Base-by-base conservation (phyloP, 176 grass and related monocot genomes). In the Musa acuminata region DNA sequence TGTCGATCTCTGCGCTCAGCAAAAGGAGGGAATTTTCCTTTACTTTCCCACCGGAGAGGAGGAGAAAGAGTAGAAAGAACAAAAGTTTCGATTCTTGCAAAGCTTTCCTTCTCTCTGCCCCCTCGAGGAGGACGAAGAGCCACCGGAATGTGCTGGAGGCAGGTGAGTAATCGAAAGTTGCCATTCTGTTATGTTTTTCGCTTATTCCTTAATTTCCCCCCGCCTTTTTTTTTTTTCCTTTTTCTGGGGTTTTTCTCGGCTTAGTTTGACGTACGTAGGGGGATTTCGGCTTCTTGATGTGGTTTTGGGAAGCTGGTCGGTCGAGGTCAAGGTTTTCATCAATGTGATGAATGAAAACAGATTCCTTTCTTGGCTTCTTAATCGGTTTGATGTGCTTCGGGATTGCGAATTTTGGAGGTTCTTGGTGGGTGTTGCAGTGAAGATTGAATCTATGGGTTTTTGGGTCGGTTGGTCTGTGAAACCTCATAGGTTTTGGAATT, bases 391-490 rank as follows among this genome's bases (percentile, higher is more conserved):
- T 16, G 19, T 29, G 23, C 57, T 62, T 17, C 20, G 64, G 64
- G 23, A 67, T 13, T 67, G 20, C 64, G 23, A 67, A 67, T 67
- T 67, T 67, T 67, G 64, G 64, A 16, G 55, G 13, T 57, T 57
- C 23, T 67, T 29, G 64, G 9, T 67, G 21, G 9, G 22, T 26
- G 64, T 67, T 43, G 25, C 22, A 43, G 27, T 67, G 9, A 13
- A 29, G 11, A 67, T 11, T 2, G 23, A 66, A 66, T 35, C 6
- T 35, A 35, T 48, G 65, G 23, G 26, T 2, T 48, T 68, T 16
- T 12, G 27, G 65, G 11, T 43, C 1, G 5, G 11, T 13, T 17
- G 25, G 9, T 68, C 14, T 35, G 11, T 23, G 10, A 68, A 68
- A 11, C 11, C 21, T 21, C 1, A 21, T 50, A 9, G 0, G 11